phyloP scores from a whole-genome alignment of 75 land plant species.

The Sequoia sempervirens region DNA sequence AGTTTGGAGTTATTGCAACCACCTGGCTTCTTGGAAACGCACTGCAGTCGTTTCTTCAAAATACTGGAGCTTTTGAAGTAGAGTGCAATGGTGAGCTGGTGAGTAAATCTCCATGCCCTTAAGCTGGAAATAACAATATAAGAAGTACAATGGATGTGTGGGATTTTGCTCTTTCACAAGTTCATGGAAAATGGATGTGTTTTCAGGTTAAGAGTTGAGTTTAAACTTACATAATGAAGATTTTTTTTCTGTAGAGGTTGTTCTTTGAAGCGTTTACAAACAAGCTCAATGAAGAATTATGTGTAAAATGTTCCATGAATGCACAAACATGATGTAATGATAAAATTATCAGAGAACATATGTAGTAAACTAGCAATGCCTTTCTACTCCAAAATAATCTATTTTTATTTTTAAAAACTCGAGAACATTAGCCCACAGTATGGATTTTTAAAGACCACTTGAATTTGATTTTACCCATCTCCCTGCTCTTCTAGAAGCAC shows the following conservation, averaged over 20 bases:
- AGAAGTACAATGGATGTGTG: background rate
- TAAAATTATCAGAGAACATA: background rate
- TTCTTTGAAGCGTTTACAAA: background rate
- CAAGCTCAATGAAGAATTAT: background rate
- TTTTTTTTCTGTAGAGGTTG: background rate
- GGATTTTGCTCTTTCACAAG: background rate
- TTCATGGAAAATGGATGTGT: background rate
- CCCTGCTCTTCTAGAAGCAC: background rate
- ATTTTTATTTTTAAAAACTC: background rate
- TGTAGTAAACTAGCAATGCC: background rate
- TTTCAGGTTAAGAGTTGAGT: background rate
- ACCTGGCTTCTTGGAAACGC: slow-evolving; percentile 78
- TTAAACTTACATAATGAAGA: background rate
- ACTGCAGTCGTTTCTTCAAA: slow-evolving; percentile 54
- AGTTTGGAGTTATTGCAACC: slow-evolving; percentile 59
- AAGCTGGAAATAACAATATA: background rate
- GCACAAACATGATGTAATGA: background rate
- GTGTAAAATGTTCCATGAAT: background rate
- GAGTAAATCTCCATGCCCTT: slow-evolving; percentile 7
- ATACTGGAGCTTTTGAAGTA: slow-evolving; percentile 84
- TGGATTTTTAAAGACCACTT: background rate
- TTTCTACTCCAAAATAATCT: background rate
- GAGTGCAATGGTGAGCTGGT: slow-evolving; percentile 67
- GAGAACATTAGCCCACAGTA: background rate
- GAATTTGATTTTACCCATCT: background rate